Base-by-base conservation (phyloP, 306 rosid genomes). In the Prunus mongolica region DNA sequence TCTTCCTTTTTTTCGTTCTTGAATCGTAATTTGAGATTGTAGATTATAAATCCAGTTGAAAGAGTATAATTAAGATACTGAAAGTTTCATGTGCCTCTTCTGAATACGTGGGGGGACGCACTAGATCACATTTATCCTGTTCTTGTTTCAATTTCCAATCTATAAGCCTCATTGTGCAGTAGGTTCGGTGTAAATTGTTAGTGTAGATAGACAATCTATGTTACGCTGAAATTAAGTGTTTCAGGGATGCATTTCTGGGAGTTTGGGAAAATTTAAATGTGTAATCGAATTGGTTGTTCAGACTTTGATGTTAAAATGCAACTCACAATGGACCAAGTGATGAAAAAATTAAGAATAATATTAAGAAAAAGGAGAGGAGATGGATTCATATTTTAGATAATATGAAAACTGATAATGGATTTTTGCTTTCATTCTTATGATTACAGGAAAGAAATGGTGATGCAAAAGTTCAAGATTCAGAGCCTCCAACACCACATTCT, bases 401-500 rank as follows among this genome's bases (percentile, higher is more conserved):
- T 44, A 12, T 44, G 13, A 32, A 46, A 45, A 12, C 14, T 12
- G 19, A 10, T 15, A 45, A 12, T 58, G 49, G 57, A 73, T 15
- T 78, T 45, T 65, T 5, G 27, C 50, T 65, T 62, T 69, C 74
- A 30, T 65, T 65, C 57, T 82, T 79, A 54, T 74, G 76, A 69
- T 83, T 81, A 71, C 86, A 96, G 98, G 99, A 92, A 75, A 89
- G 92, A 86, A 93, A 87, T 85, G 90, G 91, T 27, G 96, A 91
- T 24, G 84, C 83, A 28, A 95, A 76, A 81, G 82, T 80, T 82
- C 96, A 79, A 65, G 97, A 90, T 66, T 90, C 97, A 44, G 99
- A 96, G 83, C 98, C 98, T 80, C 91, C 92, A 55, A 92, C 99
- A 76, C 98, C 99, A 56, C 97, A 87, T 86, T 83, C 97, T 77